Evolutionary conservation across 2,329 filamentous ascomycete species (phyloP).

Genomic region (Tolypocladium ophioglossoides): DNA sequence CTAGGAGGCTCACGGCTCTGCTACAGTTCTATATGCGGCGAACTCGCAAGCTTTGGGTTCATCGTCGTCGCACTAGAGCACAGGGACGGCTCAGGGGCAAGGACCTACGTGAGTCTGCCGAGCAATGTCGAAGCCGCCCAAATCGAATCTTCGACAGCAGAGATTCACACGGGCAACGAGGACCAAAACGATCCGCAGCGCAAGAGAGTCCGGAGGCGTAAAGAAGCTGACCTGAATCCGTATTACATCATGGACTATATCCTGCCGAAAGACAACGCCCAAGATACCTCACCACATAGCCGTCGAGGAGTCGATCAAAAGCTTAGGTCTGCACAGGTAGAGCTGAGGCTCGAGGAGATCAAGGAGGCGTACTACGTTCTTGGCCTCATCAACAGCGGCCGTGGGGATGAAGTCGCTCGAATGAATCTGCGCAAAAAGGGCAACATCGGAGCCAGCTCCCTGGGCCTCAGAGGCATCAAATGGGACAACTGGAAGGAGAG

Average conservation of each 20-base stretch:
- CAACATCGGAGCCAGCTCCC: conserved; percentile 47
- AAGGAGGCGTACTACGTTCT: conserved; percentile 51
- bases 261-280: conserved; percentile 45
- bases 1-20: conserved; percentile 52
- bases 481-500: conserved; percentile 48
- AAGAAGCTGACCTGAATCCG: conserved; percentile 10
- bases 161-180: conserved; percentile 10
- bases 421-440: conserved; percentile 46
- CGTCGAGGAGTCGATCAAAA: conserved; percentile 48
- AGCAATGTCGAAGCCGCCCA: conserved; percentile 24
- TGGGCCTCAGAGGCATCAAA: conserved; percentile 41
- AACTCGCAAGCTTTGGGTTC: conserved; percentile 57
- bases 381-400: conserved; percentile 40
- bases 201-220: conserved; percentile 18
- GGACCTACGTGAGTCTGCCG: conserved; percentile 49
- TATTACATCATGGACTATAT: conserved; percentile 50
- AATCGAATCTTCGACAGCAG: conserved; percentile 16
- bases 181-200: conserved; percentile 18
- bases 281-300: conserved; percentile 43
- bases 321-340: conserved; percentile 49
- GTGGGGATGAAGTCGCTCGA: conserved; percentile 37
- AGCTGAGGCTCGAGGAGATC: conserved; percentile 52
- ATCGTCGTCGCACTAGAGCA: conserved; percentile 56
- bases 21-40: conserved; percentile 52
- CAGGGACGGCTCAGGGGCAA: conserved; percentile 51